These are phyloP conservation scores for Domatiomyces catenatus DNA, from an alignment of 2,329 filamentous ascomycete genomes.

Conservation along the genomic window DNA sequence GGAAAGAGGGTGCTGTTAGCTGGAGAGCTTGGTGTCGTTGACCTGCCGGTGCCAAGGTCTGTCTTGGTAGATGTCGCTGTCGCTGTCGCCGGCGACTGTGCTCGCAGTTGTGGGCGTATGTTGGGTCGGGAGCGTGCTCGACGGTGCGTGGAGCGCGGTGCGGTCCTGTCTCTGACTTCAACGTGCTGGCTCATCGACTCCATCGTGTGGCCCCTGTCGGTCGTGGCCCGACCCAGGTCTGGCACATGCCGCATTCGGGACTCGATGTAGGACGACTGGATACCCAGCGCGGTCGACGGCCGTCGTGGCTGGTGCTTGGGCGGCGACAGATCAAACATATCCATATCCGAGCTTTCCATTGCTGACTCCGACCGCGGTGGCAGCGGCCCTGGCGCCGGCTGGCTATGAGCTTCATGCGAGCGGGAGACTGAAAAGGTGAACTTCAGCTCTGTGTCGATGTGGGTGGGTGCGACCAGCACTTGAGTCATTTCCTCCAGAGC, in stretches of 20 bases:
- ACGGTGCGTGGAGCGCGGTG: slow-evolving; percentile 6
- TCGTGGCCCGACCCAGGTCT: slow-evolving; percentile 8
- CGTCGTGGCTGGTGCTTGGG: slow-evolving; percentile 12
- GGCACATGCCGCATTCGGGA: slow-evolving; percentile 16
- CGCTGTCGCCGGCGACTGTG: slow-evolving; percentile 8
- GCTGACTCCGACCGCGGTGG: slow-evolving; percentile 6
- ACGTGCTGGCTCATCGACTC: slow-evolving; percentile 9
- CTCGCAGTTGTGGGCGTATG: slow-evolving; percentile 1
- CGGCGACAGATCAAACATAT: slow-evolving; percentile 15
- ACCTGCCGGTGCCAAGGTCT: slow-evolving; percentile 6
- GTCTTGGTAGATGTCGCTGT: slow-evolving; percentile 6
- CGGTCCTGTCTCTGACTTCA: slow-evolving; percentile 10
- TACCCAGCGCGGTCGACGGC: slow-evolving; percentile 16
- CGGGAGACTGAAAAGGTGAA: slow-evolving; percentile 16
- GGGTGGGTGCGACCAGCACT: slow-evolving; percentile 13
- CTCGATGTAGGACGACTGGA: slow-evolving; percentile 11
- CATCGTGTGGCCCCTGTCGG: background rate
- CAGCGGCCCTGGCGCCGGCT: background rate
- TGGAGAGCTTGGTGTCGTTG: slow-evolving; percentile 8
- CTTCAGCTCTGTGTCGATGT: background rate
- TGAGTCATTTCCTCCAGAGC: slow-evolving; percentile 17
- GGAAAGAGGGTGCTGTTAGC: slow-evolving; percentile 14
- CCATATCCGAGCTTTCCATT: slow-evolving; percentile 6
- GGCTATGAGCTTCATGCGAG: slow-evolving; percentile 6
- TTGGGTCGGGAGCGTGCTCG: slow-evolving; percentile 12